Evolutionary conservation across 176 grass and related monocot species (phyloP), one percentile per base, ranked within the genome.

Genomic region (Aegilops speltoides): DNA sequence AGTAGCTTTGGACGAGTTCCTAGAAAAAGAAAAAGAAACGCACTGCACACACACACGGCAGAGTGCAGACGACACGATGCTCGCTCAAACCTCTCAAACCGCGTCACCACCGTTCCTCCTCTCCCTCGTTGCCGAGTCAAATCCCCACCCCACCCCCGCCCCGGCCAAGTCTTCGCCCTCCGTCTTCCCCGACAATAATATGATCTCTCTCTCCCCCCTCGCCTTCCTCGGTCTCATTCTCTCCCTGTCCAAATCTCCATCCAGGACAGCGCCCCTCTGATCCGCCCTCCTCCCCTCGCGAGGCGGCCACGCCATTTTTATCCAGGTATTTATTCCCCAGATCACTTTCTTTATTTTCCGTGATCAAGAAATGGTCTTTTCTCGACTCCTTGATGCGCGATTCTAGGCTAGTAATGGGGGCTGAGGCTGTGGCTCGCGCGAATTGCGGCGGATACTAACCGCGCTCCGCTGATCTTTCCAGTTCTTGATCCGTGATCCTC

Each of bases 81-180:
- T 73, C 38, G 38, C 24, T 50, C n/a, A 19, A 75, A 75, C 72
- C 25, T 76, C 73, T 76, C 24, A 34, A 87, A 90, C 80, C 89
- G 89, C 80, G 89, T 90, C 19, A 15, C 33, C 63, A 25, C 82
- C 65, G 77, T 64, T 68, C 16, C 36, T 50, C 14, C 2, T 17
- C 15, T 2, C 12, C 37, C 24, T 15, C 2, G 71, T 79, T 87
- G 63, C 86, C 38, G 36, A 75, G 89, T 91, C 89, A 85, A 81
- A 85, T 64, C 4, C 59, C 37, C 81, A 31, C 24, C 29, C 14
- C 31, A 64, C 2, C 64, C 50, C 31, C 74, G 16, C 26, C 16
- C 16, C 50, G 5, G 24, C 54, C 84, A 80, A 84, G 89, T 76
- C 77, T 79, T 83, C 84, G 50, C 76, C 79, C 46, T 62, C 64